Base-by-base conservation (phyloP, 1,139 yeast genomes). In the Candida gigantensis region DNA sequence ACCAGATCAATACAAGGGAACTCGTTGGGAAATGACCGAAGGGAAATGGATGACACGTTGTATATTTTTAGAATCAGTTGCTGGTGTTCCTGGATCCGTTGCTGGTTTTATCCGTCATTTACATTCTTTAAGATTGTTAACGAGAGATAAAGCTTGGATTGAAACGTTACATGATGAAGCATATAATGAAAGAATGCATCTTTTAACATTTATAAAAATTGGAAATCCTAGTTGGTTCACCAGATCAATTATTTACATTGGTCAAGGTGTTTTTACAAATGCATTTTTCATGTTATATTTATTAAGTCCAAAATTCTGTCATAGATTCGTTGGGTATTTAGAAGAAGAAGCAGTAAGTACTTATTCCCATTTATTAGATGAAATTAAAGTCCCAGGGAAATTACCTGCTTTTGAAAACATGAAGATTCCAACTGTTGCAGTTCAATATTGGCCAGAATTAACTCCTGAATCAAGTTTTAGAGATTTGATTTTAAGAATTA, bases 271-370 rank as follows among this genome's bases (percentile, higher is more conserved):
- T 3, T 84, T 84, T 55, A 74, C 80, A 58, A 83, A 83, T 57
- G 39, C 72, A 15, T 84, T 84, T 66, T 83, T 84, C 58, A 55
- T 81, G 36, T 62, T 73, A 29, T 84, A 84, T 57, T 59, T 84
- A 39, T 46, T 75, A 25, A 69, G 74, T 42, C 90, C 92, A 9
- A 70, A 71, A 35, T 73, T 79, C 39, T 83, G 90, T 50, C 92
- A 84, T 51, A 63, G 92, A 43, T 82, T 84, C 54, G 92, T 84
- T 30, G 92, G 92, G 2, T 83, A 84, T 54, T 65, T 84, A 32
- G 92, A 84, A 55, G 92, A 84, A 53, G 90, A 84, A 54, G 90
- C 90, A 1, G 87, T 84, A n/a, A 66, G 75, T 40, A 84, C 92
- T 0, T 84, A 84, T 54, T 67, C 85, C 2, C 80, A 84, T 48